Conservation (phyloP, 73 alveolate species). For the Tetrahymena borealis region DNA sequence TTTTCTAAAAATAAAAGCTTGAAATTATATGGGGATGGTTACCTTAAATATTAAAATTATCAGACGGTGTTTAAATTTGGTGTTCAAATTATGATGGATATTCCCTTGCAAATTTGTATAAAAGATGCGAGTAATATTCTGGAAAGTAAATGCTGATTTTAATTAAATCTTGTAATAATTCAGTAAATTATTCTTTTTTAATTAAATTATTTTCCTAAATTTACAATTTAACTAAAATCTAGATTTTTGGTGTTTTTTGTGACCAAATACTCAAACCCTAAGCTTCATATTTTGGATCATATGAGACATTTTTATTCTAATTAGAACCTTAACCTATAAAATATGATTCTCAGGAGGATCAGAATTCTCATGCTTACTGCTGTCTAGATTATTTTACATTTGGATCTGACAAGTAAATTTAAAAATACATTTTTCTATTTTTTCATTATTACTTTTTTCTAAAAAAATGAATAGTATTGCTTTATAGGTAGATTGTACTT, state of each 20-base stretch:
- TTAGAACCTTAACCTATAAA: slow-evolving; percentile 9
- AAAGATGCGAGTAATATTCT: neutral
- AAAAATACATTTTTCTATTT: neutral
- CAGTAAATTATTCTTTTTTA: neutral
- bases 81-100: slow-evolving; percentile 27
- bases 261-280: slow-evolving; percentile 4
- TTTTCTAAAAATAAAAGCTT: slow-evolving; percentile 16
- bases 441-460: neutral
- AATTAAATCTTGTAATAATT: neutral
- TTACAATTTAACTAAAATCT: too few species aligned
- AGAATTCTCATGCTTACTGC: slow-evolving; percentile 5
- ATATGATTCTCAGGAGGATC: neutral
- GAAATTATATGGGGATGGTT: slow-evolving; percentile 46
- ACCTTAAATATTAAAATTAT: slow-evolving; percentile 5
- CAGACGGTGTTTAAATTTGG: slow-evolving; percentile 20
- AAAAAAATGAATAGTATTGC: slow-evolving; percentile 29
- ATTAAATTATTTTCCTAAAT: neutral
- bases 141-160: slow-evolving; percentile 2
- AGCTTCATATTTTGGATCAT: slow-evolving; percentile 8
- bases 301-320: slow-evolving; percentile 15
- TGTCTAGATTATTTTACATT: slow-evolving; percentile 13
- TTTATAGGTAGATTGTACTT: slow-evolving; percentile 18
- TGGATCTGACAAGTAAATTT: slow-evolving; percentile 26
- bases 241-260: slow-evolving; percentile 17
- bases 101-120: slow-evolving; percentile 15